These are phyloP conservation scores for Chrysoporthe deuterocubensis DNA, from an alignment of 2,329 filamentous ascomycete species.

Conservation along the genomic window DNA sequence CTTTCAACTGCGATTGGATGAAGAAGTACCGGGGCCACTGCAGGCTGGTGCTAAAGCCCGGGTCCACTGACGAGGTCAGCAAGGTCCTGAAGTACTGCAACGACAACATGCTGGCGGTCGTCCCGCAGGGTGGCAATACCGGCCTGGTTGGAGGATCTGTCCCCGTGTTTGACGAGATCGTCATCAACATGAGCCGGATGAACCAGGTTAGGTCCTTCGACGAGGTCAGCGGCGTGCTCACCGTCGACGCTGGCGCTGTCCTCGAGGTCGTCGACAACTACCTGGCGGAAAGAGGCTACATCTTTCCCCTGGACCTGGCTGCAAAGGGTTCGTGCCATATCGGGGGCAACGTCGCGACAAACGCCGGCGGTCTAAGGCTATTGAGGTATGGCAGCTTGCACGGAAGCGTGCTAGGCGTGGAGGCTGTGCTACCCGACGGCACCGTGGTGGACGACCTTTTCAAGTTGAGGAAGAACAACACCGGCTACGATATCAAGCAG, in stretches of 20 bases:
- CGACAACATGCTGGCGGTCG: constrained; percentile 86
- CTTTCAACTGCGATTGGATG: constrained; percentile 99
- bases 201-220: constrained; percentile 91
- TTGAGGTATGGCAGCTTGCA: constrained; percentile 94
- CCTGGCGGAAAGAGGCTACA: constrained; percentile 79
- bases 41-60: constrained; percentile 83
- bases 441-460: constrained; percentile 89
- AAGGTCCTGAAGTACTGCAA: constrained; percentile 94
- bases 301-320: constrained; percentile 96
- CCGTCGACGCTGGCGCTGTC: constrained; percentile 89
- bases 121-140: constrained; percentile 96
- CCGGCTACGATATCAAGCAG: constrained; percentile 96
- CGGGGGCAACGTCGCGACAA: constrained; percentile 94
- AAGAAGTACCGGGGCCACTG: constrained; percentile 94
- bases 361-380: constrained; percentile 88
- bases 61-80: constrained; percentile 85
- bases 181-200: constrained; percentile 89
- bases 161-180: constrained; percentile 97
- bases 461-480: constrained; percentile 96
- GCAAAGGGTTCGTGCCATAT: constrained; percentile 97
- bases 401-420: constrained; percentile 87
- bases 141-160: constrained; percentile 94
- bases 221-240: constrained; percentile 86
- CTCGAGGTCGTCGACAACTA: constrained; percentile 87
- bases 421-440: constrained; percentile 91